These are phyloP conservation scores for Plasmodium gonderi DNA, from an alignment of 169 alveolate species.

Conservation along the genomic window DNA sequence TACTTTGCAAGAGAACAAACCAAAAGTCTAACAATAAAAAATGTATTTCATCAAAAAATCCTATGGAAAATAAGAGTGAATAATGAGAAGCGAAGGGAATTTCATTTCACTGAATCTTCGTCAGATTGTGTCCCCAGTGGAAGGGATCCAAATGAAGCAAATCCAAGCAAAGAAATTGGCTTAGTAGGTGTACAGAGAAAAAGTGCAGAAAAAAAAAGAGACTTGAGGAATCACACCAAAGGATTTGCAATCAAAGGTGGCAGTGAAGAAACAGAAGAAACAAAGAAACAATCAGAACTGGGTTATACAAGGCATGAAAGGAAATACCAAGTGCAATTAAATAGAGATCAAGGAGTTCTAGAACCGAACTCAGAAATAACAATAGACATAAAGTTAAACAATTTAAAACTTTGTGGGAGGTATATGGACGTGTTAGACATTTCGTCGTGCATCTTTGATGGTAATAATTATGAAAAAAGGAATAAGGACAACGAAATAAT, in stretches of 20 bases:
- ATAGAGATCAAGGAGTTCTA: background rate
- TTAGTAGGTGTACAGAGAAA: background rate
- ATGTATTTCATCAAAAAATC: background rate
- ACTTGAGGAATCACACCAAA: background rate
- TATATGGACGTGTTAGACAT: slow-evolving; percentile 45
- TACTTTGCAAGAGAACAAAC: slow-evolving; percentile 18
- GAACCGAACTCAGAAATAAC: slow-evolving; percentile 18
- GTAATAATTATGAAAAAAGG: background rate
- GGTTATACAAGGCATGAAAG: background rate
- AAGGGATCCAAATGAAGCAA: no score
- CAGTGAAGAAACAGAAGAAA: background rate
- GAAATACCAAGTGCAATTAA: slow-evolving; percentile 3
- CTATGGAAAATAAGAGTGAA: slow-evolving; percentile 1
- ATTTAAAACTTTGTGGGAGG: slow-evolving; percentile 1
- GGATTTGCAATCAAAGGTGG: background rate
- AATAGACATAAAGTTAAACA: slow-evolving; percentile 22
- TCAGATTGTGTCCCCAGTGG: no score
- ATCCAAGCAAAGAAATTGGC: no score
- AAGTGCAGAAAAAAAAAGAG: background rate
- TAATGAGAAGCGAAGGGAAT: slow-evolving; percentile 1
- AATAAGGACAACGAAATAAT: background rate
- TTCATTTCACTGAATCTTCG: no score
- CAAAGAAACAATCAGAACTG: background rate
- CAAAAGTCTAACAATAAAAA: slow-evolving; percentile 21
- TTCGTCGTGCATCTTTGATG: background rate